A percentile compares a stretch with the other conserved stretches of the same genome.
phyloP scores from a whole-genome alignment of 1,284 basidiomycete species.

The Leccinum fallax region DNA sequence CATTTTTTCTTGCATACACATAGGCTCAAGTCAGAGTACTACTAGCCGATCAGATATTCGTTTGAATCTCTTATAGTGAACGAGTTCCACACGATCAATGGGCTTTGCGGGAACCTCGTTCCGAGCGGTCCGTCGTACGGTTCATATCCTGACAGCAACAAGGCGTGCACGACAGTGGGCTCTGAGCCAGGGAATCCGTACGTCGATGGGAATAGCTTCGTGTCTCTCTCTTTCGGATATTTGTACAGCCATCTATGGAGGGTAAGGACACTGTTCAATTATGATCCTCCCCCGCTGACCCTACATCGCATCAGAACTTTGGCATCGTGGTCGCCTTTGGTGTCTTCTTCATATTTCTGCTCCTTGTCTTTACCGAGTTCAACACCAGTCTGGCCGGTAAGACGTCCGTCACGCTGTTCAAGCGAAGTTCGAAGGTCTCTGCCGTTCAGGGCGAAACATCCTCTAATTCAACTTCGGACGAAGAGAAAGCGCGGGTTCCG shows the following conservation, averaged over 20 bases:
- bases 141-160: conserved; percentile 51
- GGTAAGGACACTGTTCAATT: conserved; percentile 34
- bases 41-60: conserved; percentile 49
- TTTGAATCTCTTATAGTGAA: conserved; percentile 58
- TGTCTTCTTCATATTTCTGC: conserved; percentile 47
- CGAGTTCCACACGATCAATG: conserved; percentile 54
- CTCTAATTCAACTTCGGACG: conserved; percentile 6
- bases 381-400: conserved; percentile 39
- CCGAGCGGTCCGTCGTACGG: conserved; percentile 58
- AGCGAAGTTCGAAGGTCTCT: conserved; percentile 38
- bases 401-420: conserved; percentile 44
- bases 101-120: conserved; percentile 44
- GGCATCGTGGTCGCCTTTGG: conserved; percentile 58
- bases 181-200: conserved; percentile 25
- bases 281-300: neutral
- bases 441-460: conserved; percentile 9
- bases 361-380: conserved; percentile 56
- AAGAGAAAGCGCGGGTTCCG: conserved; percentile 34
- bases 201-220: conserved; percentile 29
- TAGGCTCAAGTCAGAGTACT: conserved; percentile 1
- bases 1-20: neutral
- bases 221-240: conserved; percentile 65
- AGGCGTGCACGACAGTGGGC: conserved; percentile 59
- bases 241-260: conserved; percentile 65
- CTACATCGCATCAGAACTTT: conserved; percentile 43